These are phyloP conservation scores for Fraxinus cuspidata DNA, from an alignment of 257 asterid species.

Conservation along the genomic window DNA sequence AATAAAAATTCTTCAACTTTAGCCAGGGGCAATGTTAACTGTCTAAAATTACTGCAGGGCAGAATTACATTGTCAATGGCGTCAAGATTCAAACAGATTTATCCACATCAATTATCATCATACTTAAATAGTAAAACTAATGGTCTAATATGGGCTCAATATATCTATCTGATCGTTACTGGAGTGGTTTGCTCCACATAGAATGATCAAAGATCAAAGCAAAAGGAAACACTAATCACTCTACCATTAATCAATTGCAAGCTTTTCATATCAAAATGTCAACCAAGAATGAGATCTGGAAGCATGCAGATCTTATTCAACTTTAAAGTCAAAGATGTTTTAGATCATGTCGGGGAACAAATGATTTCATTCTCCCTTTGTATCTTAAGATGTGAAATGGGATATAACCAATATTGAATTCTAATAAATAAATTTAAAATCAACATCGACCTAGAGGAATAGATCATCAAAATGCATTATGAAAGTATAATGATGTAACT, in stretches of 20 bases:
- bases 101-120: not conserved
- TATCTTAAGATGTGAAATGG: not conserved
- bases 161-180: not conserved
- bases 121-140: not conserved
- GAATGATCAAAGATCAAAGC: not conserved
- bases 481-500: conserved; percentile 1
- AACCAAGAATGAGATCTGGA: not conserved
- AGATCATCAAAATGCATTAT: not conserved
- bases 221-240: conserved; percentile 9
- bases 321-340: not conserved
- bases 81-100: not conserved
- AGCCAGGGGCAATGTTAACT: not conserved
- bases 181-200: not conserved
- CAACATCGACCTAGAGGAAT: conserved; percentile 6
- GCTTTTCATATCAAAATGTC: not conserved
- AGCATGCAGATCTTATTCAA: not conserved
- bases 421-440: not conserved
- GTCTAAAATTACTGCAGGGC: not conserved
- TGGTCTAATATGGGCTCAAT: not conserved
- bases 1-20: not conserved
- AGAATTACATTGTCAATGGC: not conserved
- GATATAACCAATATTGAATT: not conserved
- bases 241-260: conserved; percentile 3
- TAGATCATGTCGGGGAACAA: not conserved
- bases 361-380: conserved; percentile 5